Evolutionary conservation across 2,329 filamentous ascomycete species (phyloP).

Genomic region (Trichophaea hybrida): DNA sequence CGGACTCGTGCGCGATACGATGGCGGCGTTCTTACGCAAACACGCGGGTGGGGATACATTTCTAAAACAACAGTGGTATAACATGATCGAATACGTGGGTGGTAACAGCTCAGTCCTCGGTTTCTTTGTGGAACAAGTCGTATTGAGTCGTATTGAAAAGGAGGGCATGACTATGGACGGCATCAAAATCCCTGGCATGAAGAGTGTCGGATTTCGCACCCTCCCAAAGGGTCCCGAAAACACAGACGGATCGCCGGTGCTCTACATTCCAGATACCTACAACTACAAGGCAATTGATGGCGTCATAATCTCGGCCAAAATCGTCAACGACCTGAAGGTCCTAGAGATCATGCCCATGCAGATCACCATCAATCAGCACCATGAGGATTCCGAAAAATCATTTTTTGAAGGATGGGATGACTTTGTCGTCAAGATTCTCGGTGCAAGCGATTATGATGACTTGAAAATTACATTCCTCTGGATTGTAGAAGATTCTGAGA

Average conservation of each 20-base stretch:
- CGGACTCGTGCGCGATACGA: no score
- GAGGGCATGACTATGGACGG: no score
- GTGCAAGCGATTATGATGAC: background rate
- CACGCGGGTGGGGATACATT: no score
- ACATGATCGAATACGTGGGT: no score
- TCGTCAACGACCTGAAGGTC: background rate
- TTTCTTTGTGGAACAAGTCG: no score
- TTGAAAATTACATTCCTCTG: background rate
- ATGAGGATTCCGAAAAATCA: background rate
- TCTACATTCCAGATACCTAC: background rate
- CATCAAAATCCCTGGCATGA: no score
- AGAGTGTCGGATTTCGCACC: no score
- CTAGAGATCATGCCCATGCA: background rate
- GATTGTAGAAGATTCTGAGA: background rate
- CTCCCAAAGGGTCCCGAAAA: background rate
- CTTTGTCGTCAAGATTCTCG: background rate
- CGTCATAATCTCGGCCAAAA: background rate
- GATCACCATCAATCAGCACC: slow-evolving; percentile 1
- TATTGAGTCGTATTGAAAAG: no score
- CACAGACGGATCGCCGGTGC: background rate
- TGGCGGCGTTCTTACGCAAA: no score
- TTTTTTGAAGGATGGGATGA: background rate
- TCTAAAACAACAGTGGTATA: no score
- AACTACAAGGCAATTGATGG: background rate
- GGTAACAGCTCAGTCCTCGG: no score